Evolutionary conservation across 2,329 filamentous ascomycete species (phyloP).

Genomic region (Xylaria sp.): DNA sequence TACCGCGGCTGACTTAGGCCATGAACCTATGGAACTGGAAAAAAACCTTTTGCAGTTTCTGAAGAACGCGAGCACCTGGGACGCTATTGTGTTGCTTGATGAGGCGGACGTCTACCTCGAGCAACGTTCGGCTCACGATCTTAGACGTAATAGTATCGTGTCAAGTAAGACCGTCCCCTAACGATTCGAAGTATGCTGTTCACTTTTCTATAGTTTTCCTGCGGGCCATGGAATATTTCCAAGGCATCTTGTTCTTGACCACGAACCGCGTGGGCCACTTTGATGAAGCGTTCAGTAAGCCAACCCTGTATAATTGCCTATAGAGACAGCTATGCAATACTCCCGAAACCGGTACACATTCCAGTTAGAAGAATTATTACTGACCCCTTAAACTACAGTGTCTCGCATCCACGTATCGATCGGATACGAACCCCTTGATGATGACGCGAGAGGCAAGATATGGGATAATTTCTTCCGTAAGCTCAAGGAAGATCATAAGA

Average conservation of each 20-base stretch:
- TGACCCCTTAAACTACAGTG: neutral
- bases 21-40: conserved; percentile 18
- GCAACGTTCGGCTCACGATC: neutral
- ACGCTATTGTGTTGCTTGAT: conserved; percentile 23
- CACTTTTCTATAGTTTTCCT: conserved; percentile 20
- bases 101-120: conserved; percentile 27
- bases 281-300: conserved; percentile 21
- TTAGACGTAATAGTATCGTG: conserved; percentile 22
- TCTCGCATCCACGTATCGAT: conserved; percentile 19
- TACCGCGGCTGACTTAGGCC: conserved; percentile 32
- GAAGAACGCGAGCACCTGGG: conserved; percentile 7
- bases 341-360: too few species aligned
- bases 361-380: too few species aligned
- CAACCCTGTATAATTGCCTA: too few species aligned
- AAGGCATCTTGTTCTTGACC: conserved; percentile 27
- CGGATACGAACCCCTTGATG: conserved; percentile 13
- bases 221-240: conserved; percentile 25
- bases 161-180: neutral
- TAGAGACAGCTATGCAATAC: too few species aligned
- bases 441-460: conserved; percentile 8
- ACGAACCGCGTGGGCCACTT: conserved; percentile 21
- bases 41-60: conserved; percentile 26
- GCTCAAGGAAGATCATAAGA: conserved; percentile 20
- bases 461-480: conserved; percentile 21
- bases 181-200: neutral